Evolutionary conservation across 768 basidiomycete genomes (phyloP), one percentile per base, ranked within the genome.

Genomic region (Cystobasidium onofrii): DNA sequence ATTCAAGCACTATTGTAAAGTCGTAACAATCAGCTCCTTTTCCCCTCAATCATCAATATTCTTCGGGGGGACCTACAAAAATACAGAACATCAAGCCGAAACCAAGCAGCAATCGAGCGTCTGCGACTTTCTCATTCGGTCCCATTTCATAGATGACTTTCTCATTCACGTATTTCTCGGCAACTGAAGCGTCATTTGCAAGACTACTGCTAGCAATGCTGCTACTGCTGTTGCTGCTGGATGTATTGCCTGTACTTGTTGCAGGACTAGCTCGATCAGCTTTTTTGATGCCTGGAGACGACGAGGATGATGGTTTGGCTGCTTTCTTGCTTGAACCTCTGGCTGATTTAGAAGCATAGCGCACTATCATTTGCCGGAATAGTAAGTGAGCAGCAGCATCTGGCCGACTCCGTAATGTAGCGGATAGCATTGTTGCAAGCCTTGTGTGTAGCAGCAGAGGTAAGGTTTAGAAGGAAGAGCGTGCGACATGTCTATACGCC

Each of bases 41-140:
- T n/a, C n/a, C n/a, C n/a, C n/a, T n/a, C n/a, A n/a, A n/a, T n/a
- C n/a, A 34, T 43, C 33, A 15, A 4, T 54, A 4, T 20, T 18
- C 12, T 4, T 17, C 18, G 18, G 18, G 44, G 2, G 1, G 18
- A 39, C 63, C 12, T 54, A 67, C 65, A 12, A 67, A n/a, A 15
- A 52, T n/a, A 33, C n/a, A 67, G 44, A 67, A 50, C 44, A 67
- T 54, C 23, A 67, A 50, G 1, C 65, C 65, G 18, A 52, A 33
- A 1, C 65, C 65, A 18, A 25, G 23, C 12, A 67, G 29, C 27
- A 67, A 36, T 54, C 65, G 7, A 25, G 65, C 65, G 29, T 25
- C 20, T 27, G 50, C 33, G 20, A 60, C 33, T 15, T 27, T 27
- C 23, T 60, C 29, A 60, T 60, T 60, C 29, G 25, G 29, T 17